Conservation (phyloP, 2,329 filamentous ascomycete species). For the Venturia carpophila region DNA sequence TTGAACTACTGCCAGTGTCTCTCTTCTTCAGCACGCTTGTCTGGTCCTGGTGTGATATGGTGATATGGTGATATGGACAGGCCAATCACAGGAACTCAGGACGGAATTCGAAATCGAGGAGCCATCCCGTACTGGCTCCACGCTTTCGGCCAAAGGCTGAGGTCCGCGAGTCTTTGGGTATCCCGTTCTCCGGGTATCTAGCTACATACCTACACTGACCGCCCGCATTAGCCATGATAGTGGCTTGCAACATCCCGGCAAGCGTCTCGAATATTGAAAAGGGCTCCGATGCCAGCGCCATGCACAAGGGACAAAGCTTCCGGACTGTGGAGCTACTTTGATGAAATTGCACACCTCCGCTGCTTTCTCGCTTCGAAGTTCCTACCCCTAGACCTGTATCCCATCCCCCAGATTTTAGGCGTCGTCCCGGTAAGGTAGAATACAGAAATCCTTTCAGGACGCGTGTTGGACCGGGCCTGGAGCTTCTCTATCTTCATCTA, state of each 20-base stretch:
- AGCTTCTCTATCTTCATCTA: neutral
- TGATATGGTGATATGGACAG: neutral
- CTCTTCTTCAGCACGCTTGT: neutral
- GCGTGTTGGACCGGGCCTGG: neutral
- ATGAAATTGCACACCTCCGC: neutral
- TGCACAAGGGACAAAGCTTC: slow-evolving; percentile 7
- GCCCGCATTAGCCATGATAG: neutral
- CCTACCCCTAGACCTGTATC: slow-evolving; percentile 2
- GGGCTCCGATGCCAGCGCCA: slow-evolving; percentile 1
- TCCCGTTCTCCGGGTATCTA: neutral
- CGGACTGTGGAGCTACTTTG: slow-evolving; percentile 5
- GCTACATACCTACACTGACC: no score
- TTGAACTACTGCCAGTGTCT: no score
- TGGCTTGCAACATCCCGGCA: slow-evolving; percentile 9
- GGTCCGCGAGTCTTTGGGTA: neutral
- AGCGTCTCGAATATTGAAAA: neutral
- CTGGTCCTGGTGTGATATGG: neutral
- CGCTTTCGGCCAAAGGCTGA: neutral
- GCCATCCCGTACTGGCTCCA: neutral
- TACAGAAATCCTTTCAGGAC: neutral
- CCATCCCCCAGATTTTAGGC: neutral
- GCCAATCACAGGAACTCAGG: neutral
- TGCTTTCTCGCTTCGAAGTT: neutral
- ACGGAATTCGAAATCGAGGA: neutral
- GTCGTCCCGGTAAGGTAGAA: neutral